Conservation (phyloP, 345 rosid species). For the Eucalyptus virginea region DNA sequence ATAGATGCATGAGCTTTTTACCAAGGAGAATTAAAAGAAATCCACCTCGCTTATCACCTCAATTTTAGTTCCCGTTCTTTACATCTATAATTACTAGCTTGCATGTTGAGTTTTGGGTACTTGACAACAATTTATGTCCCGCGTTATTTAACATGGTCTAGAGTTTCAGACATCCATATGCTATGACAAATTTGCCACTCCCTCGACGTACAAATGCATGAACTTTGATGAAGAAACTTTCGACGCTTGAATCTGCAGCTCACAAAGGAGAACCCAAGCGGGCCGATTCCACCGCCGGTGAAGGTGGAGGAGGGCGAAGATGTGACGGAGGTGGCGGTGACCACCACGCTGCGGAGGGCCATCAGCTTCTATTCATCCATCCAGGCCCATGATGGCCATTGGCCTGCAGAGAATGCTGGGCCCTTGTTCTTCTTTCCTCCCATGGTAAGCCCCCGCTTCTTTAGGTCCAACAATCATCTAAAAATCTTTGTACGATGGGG, state of each 20-base stretch:
- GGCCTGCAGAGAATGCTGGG: constrained; percentile 60
- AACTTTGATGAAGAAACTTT: background rate
- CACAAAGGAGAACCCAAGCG: constrained; percentile 11
- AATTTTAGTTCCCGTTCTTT: background rate
- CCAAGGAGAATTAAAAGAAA: background rate
- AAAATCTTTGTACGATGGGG: background rate
- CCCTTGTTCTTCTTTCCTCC: constrained; percentile 63
- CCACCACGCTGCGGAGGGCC: constrained; percentile 30
- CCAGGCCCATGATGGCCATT: constrained; percentile 61
- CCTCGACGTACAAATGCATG: background rate
- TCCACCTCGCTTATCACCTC: background rate
- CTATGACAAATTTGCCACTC: background rate
- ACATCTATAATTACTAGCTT: background rate
- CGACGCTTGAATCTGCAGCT: constrained; percentile 3
- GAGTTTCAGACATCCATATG: background rate
- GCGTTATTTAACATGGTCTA: background rate
- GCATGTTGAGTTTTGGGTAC: background rate
- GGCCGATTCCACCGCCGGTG: constrained; percentile 19
- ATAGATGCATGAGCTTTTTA: background rate
- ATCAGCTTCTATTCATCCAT: constrained; percentile 37
- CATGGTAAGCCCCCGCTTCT: background rate
- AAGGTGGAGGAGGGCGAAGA: constrained; percentile 15
- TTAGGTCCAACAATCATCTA: background rate
- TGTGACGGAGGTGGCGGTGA: constrained; percentile 18
- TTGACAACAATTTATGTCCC: background rate